These are phyloP conservation scores for Boletus insuetus DNA, from an alignment of 768 basidiomycete genomes.

Conservation along the genomic window DNA sequence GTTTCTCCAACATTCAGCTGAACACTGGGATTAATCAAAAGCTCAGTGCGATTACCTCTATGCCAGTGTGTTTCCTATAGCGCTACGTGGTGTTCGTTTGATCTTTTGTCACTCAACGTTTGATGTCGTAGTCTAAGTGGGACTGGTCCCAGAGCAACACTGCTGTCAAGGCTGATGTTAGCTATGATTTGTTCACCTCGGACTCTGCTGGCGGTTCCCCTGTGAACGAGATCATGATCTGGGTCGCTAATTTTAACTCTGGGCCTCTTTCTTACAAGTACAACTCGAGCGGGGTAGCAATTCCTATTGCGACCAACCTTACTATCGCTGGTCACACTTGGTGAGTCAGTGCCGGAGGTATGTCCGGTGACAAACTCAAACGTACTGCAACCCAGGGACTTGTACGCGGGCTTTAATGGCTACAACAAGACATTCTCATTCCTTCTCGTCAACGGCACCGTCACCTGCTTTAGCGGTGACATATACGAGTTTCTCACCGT, in stretches of 20 bases:
- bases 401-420: not conserved
- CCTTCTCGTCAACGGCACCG: not conserved
- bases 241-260: constrained; percentile 48
- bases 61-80: constrained; percentile 42
- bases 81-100: not conserved
- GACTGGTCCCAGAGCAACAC: constrained; percentile 49
- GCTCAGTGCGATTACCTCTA: constrained; percentile 35
- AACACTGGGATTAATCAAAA: constrained; percentile 22
- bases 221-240: constrained; percentile 55
- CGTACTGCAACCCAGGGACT: not conserved
- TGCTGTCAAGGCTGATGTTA: constrained; percentile 52
- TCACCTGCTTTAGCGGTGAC: not conserved
- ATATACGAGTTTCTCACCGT: not conserved
- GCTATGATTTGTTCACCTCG: constrained; percentile 65
- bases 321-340: not conserved
- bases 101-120: not conserved
- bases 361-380: not conserved
- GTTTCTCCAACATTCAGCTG: constrained; percentile 54
- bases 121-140: constrained; percentile 34
- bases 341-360: not conserved
- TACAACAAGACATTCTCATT: not conserved
- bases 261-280: not conserved
- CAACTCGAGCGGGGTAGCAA: not conserved
- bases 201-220: constrained; percentile 45
- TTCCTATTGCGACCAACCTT: not conserved